These are phyloP conservation scores for Globisporangium iwayamae DNA, from an alignment of 352 stramenopile genomes.

Conservation along the genomic window DNA sequence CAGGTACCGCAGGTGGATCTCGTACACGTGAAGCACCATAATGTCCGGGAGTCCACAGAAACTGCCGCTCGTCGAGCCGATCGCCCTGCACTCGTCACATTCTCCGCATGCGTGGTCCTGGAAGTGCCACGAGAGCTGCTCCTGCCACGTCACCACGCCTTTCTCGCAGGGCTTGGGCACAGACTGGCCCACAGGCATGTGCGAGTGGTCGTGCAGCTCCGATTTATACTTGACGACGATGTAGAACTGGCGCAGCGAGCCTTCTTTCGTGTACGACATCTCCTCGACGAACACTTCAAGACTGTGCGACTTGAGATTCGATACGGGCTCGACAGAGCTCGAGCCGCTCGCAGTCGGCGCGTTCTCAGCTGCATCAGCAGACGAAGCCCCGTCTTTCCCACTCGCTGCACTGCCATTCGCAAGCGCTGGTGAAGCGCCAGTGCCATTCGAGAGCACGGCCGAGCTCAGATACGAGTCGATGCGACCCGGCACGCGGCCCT, in stretches of 20 bases:
- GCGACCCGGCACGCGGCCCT: constrained; percentile 57
- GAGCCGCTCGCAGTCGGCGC: constrained; percentile 2
- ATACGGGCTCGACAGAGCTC: not conserved
- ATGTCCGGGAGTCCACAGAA: constrained; percentile 78
- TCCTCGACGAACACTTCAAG: constrained; percentile 65
- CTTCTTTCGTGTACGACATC: constrained; percentile 74
- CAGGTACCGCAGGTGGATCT: constrained; percentile 78
- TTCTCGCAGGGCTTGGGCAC: constrained; percentile 63
- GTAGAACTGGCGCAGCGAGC: constrained; percentile 77
- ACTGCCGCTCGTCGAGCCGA: constrained; percentile 52
- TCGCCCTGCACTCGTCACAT: constrained; percentile 58
- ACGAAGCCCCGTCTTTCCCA: not conserved
- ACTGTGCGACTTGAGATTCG: constrained; percentile 57
- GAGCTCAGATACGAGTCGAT: constrained; percentile 55
- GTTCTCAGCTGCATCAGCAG: constrained; percentile 16
- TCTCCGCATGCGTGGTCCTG: constrained; percentile 70
- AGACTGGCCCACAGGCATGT: constrained; percentile 71
- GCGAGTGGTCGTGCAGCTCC: constrained; percentile 72
- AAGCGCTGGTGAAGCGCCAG: constrained; percentile 4
- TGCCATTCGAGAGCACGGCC: constrained; percentile 21
- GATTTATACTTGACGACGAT: constrained; percentile 85
- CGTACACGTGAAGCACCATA: constrained; percentile 80
- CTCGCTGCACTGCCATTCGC: not conserved
- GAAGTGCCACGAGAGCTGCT: constrained; percentile 76
- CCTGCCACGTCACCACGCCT: constrained; percentile 67